Percentiles rank a stretch among this genome's conserved stretches.
Conservation (phyloP, 768 basidiomycete genomes). For the Heimioporus sp. region DNA sequence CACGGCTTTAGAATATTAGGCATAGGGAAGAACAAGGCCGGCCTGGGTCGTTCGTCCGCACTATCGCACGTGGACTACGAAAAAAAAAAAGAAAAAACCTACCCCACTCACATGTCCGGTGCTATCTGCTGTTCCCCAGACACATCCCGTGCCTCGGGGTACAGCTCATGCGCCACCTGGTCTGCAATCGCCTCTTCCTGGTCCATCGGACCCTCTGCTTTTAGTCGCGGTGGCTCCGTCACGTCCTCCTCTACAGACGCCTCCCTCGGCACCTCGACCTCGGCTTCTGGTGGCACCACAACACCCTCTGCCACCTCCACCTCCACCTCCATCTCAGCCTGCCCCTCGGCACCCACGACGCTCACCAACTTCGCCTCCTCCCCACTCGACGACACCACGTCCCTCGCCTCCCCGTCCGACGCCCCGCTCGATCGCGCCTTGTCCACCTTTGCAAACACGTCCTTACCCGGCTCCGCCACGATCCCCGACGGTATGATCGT, state of each 20-base stretch:
- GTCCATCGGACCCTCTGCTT: slow-evolving; percentile 42
- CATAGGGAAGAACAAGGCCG: too few relatives aligned
- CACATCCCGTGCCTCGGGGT: slow-evolving; percentile 35
- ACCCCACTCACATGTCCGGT: slow-evolving; percentile 3
- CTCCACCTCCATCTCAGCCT: not conserved
- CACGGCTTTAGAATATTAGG: too few relatives aligned
- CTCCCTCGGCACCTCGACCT: not conserved
- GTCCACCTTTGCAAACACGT: slow-evolving; percentile 61
- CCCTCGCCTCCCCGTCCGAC: slow-evolving; percentile 6
- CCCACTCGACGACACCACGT: not conserved
- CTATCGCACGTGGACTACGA: too few relatives aligned
- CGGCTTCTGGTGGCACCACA: not conserved
- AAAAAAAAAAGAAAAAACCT: not conserved
- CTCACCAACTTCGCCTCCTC: slow-evolving; percentile 36
- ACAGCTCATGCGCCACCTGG: slow-evolving; percentile 54
- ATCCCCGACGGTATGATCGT: slow-evolving; percentile 47
- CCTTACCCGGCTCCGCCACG: slow-evolving; percentile 68
- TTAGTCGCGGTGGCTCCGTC: not conserved
- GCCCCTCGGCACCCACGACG: slow-evolving; percentile 17
- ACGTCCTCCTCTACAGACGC: not conserved
- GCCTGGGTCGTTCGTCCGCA: too few relatives aligned
- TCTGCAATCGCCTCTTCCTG: slow-evolving; percentile 51
- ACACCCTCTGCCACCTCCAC: too few relatives aligned
- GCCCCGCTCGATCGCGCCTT: slow-evolving; percentile 48
- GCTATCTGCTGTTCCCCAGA: not conserved